Evolutionary conservation across 345 rosid genomes (phyloP), one percentile per base, ranked within the genome.

Genomic region (Conringia planisiliqua): DNA sequence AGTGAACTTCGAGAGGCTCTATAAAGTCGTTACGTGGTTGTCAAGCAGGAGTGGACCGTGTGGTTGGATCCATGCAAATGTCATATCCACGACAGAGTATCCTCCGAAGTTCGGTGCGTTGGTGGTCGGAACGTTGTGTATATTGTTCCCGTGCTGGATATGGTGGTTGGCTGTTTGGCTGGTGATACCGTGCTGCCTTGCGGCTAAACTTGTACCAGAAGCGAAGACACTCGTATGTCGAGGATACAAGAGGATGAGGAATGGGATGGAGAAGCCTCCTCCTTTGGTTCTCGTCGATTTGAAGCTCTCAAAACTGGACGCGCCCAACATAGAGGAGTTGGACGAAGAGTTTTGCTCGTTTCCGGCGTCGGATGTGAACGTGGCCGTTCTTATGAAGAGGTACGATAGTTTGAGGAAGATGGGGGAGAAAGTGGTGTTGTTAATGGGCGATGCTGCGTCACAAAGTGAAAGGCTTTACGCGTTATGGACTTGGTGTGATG

Each of bases 281-380:
- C 60, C 54, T 5, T 62, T 62, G 55, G 26, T 43, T 32, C 17
- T 66, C 4, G 4, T 13, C 1, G 73, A 75, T 40, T 10, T 60
- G 27, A 66, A 59, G 62, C 68, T 75, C 1, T 39, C 39, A 3
- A 61, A n/a, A 0, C 69, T 75, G 4, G 79, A 59, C 10, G 4
- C 46, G 1, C 16, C n/a, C 1, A 12, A 3, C 27, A 14, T n/a
- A 2, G 74, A 75, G n/a, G 56, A 60, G 38, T 3, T 67, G 30
- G 79, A 7, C 0, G 79, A 68, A 24, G 64, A 75, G 55, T 75
- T 75, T 0, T 55, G 60, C 38, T 2, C 47, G 68, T 18, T 63
- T 14, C 63, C 77, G 11, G 1, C 73, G 6, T 18, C 62, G 4
- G 67, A 10, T 10, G 8, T 0, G 1, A 60, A 75, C 14, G 1